Evolutionary conservation across 176 grass and related monocot genomes (phyloP).

Genomic region (Paspalum notatum): DNA sequence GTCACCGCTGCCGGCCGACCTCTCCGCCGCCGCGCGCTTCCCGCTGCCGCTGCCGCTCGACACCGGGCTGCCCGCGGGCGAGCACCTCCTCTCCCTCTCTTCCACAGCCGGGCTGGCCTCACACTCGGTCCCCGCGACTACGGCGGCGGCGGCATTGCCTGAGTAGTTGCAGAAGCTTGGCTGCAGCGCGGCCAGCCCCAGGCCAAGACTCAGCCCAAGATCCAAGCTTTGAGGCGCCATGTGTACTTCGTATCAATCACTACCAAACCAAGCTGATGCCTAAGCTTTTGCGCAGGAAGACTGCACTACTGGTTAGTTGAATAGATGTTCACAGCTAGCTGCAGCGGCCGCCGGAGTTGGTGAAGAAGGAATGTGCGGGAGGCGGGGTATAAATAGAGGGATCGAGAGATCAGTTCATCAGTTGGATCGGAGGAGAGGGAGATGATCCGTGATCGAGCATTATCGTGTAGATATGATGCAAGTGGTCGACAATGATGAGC

Average conservation of each 20-base stretch:
- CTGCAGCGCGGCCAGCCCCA: slow-evolving; percentile 47
- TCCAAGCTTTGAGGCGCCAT: slow-evolving; percentile 62
- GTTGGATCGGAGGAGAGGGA: slow-evolving; percentile 22
- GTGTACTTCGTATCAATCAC: neutral
- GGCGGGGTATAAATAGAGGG: slow-evolving; percentile 56
- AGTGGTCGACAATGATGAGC: slow-evolving; percentile 80
- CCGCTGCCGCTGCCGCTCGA: slow-evolving; percentile 66
- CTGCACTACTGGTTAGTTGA: neutral
- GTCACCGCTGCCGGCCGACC: slow-evolving; percentile 59
- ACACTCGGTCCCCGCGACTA: neutral
- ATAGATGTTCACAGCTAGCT: neutral
- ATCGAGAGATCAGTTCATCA: slow-evolving; percentile 27
- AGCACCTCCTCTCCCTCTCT: slow-evolving; percentile 50
- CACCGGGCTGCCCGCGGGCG: slow-evolving; percentile 56
- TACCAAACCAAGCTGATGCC: neutral
- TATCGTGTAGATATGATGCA: slow-evolving; percentile 7
- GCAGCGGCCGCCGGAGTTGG: slow-evolving; percentile 22
- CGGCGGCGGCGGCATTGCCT: neutral
- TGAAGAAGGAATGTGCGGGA: slow-evolving; percentile 40
- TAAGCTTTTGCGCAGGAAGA: neutral
- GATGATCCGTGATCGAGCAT: neutral
- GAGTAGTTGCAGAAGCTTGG: slow-evolving; percentile 42
- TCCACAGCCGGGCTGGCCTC: slow-evolving; percentile 43
- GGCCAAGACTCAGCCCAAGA: slow-evolving; percentile 66
- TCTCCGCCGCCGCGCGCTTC: slow-evolving; percentile 55